Percentiles rank a stretch among this genome's conserved stretches.
These are phyloP conservation scores for Metschnikowia borealis DNA, from an alignment of 805 yeast genomes.

Conservation along the genomic window DNA sequence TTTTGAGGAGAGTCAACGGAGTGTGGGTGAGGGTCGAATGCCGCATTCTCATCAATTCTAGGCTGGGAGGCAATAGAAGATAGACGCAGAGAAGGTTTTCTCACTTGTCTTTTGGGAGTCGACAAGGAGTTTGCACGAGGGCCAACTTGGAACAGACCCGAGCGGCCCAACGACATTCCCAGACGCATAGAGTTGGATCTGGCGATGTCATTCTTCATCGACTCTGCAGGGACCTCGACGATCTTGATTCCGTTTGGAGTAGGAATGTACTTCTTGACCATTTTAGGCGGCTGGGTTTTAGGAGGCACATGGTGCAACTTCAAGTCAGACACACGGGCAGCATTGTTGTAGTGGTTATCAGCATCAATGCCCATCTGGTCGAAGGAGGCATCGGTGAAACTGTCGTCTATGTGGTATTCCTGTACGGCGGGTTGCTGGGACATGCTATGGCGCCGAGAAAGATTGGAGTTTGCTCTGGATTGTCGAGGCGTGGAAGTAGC, in stretches of 20 bases:
- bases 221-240: slow-evolving; percentile 60
- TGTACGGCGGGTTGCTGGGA: slow-evolving; percentile 1
- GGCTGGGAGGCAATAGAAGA: slow-evolving; percentile 12
- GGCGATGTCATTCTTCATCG: slow-evolving; percentile 34
- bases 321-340: slow-evolving; percentile 33
- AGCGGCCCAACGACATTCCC: slow-evolving; percentile 24
- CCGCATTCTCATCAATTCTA: slow-evolving; percentile 17
- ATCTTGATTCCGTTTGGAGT: slow-evolving; percentile 68
- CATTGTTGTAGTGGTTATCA: slow-evolving; percentile 26
- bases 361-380: slow-evolving; percentile 24
- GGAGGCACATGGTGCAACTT: slow-evolving; percentile 23
- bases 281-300: slow-evolving; percentile 27
- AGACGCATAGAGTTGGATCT: slow-evolving; percentile 39
- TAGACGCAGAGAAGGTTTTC: slow-evolving; percentile 13
- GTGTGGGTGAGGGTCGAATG: slow-evolving; percentile 22
- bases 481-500: slow-evolving; percentile 8
- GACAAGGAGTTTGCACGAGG: slow-evolving; percentile 26
- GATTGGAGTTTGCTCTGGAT: slow-evolving; percentile 9
- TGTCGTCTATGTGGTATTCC: slow-evolving; percentile 26
- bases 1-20: not conserved
- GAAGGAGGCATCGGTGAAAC: slow-evolving; percentile 28
- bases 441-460: slow-evolving; percentile 10
- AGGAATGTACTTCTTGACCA: slow-evolving; percentile 68
- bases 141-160: slow-evolving; percentile 14
- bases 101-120: slow-evolving; percentile 8